Evolutionary conservation across 2,329 filamentous ascomycete species (phyloP), one percentile per base, ranked within the genome.

Genomic region (Pseudogymnoascus sp.): DNA sequence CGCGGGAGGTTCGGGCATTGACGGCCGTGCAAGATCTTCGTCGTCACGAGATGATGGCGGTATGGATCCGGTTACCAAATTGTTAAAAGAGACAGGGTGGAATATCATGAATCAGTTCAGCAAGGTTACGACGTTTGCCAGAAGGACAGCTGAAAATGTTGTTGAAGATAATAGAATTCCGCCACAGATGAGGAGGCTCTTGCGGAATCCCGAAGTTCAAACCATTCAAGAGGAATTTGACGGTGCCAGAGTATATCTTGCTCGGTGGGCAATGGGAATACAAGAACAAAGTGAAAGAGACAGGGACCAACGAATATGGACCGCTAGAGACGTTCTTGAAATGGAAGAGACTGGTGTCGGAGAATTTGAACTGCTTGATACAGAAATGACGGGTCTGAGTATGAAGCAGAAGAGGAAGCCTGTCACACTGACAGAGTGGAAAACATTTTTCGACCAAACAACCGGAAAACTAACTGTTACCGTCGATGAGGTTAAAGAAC

Each of bases 261-360:
- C 95, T 21, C 83, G 95, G 67, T 99, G 95, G 95, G 95, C 95
- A 2, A 97, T 99, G 95, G 92, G 92, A 7, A 96, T 99, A 67
- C 93, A 95, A 0, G 96, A 99, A 74, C 95, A 99, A 78, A 93
- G 93, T 70, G 95, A 99, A 72, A 83, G 87, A 40, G 95, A 99
- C 70, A 82, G 88, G 23, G 90, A 87, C 61, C 89, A 93, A 74
- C 82, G 93, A 57, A 93, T 96, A 72, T 99, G 92, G 90, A 97
- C 93, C 0, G 93, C 91, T 0, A 87, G 87, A 67, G 95, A 99
- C 76, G 89, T 97, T 3, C 80, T 97, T 70, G 93, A 96, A 71
- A 89, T 96, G 74, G 96, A 99, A 74, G 89, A 97, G 68, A 97
- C 91, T 31, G 91, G 92, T 65, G 90, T 99, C 0, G 96, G 95